Percentiles rank a stretch among this genome's conserved stretches.
Conservation (phyloP, 1,139 yeast species). For the Taphrina deformans region DNA sequence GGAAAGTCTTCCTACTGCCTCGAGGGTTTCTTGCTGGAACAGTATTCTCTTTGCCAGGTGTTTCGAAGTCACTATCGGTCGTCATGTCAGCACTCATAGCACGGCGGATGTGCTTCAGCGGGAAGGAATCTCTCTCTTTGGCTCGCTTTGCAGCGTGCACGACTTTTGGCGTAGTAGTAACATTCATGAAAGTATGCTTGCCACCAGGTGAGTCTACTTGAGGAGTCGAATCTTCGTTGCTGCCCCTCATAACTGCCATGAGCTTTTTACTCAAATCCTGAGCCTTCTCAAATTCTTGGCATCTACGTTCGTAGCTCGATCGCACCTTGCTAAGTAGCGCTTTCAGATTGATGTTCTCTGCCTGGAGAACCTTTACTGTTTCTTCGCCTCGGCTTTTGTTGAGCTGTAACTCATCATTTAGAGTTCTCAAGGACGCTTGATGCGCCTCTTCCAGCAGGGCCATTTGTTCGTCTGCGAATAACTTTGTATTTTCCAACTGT, state of each 20-base stretch:
- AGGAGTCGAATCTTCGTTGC: neutral
- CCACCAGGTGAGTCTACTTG: neutral
- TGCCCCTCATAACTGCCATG: constrained; percentile 31
- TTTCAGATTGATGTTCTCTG: constrained; percentile 3
- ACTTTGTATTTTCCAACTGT: neutral
- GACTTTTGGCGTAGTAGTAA: neutral
- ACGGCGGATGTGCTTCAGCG: neutral
- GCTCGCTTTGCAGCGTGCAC: neutral
- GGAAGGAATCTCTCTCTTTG: neutral
- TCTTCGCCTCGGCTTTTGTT: neutral
- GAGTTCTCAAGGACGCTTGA: neutral
- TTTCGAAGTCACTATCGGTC: constrained; percentile 5
- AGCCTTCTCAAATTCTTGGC: constrained; percentile 21
- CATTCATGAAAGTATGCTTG: neutral
- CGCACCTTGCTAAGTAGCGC: neutral
- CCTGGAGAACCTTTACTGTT: neutral
- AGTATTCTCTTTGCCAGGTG: neutral
- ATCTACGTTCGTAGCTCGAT: constrained; percentile 15
- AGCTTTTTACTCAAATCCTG: constrained; percentile 14
- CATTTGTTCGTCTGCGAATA: constrained; percentile 20
- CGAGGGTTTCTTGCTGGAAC: neutral
- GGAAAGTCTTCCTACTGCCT: neutral
- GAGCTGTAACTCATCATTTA: constrained; percentile 11
- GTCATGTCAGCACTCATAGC: neutral
- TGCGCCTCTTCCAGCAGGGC: constrained; percentile 12